Conservation (phyloP, 2,329 filamentous ascomycete genomes). For the Cordyceps farinosa region DNA sequence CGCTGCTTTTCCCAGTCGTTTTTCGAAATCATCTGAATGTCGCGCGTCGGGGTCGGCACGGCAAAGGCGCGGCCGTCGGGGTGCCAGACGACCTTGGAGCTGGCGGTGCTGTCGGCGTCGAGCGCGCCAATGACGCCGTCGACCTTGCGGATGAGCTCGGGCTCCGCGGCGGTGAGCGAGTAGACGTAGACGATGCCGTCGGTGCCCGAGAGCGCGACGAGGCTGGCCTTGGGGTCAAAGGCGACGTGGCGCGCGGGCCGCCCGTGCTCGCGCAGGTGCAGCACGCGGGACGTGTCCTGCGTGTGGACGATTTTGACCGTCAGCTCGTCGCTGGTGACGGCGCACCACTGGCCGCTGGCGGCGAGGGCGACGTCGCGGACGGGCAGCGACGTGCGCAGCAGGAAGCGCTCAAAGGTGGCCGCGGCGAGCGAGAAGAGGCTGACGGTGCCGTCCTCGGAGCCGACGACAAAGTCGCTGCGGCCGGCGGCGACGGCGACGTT, state of each 20-base stretch:
- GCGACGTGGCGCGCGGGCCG: slow-evolving; percentile 88
- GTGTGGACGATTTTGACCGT: slow-evolving; percentile 86
- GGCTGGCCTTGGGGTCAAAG: slow-evolving; percentile 76
- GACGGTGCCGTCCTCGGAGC: slow-evolving; percentile 93
- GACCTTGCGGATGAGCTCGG: slow-evolving; percentile 76
- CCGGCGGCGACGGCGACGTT: slow-evolving; percentile 75
- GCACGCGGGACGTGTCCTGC: slow-evolving; percentile 70
- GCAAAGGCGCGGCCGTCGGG: slow-evolving; percentile 92
- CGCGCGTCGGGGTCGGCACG: slow-evolving; percentile 73
- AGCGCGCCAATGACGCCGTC: slow-evolving; percentile 79
- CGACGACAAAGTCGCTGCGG: slow-evolving; percentile 80
- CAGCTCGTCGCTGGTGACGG: slow-evolving; percentile 94
- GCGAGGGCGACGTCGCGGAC: slow-evolving; percentile 83
- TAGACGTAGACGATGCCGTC: slow-evolving; percentile 92
- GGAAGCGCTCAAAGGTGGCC: slow-evolving; percentile 72
- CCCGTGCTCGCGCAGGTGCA: slow-evolving; percentile 76
- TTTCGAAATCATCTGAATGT: slow-evolving; percentile 83
- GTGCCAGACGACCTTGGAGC: slow-evolving; percentile 79
- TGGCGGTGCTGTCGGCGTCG: slow-evolving; percentile 70
- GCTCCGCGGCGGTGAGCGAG: slow-evolving; percentile 71
- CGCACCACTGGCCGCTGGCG: slow-evolving; percentile 78
- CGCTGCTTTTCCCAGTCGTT: slow-evolving; percentile 87
- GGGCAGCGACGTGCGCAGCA: slow-evolving; percentile 80
- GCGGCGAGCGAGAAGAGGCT: slow-evolving; percentile 82
- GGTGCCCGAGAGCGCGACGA: slow-evolving; percentile 76